These are phyloP conservation scores for Gelatoporia subvermispora DNA, from an alignment of 768 basidiomycete genomes.

Conservation along the genomic window DNA sequence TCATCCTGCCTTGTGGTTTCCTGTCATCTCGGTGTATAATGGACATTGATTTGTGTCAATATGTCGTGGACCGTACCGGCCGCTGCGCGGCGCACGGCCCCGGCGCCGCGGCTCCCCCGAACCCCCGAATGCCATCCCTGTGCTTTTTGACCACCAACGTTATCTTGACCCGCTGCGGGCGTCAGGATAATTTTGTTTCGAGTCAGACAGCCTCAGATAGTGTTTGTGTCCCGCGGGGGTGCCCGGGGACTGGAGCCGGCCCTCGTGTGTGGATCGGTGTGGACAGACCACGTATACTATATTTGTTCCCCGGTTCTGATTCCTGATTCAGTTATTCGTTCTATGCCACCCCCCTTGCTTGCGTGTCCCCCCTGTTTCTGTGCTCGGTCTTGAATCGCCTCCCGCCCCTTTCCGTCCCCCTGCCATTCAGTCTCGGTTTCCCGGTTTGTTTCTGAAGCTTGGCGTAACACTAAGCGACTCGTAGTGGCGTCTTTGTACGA, in stretches of 20 bases:
- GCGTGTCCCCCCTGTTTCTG: neutral
- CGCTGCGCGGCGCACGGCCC: too few relatives aligned
- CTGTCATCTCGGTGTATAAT: neutral
- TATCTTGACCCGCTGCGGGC: constrained; percentile 6
- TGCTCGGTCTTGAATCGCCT: neutral
- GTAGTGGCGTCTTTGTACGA: too few relatives aligned
- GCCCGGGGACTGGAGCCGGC: neutral
- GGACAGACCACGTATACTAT: neutral
- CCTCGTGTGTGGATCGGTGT: neutral
- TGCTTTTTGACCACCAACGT: constrained; percentile 21
- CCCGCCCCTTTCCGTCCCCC: neutral
- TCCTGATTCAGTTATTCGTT: neutral
- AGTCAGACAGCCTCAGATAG: constrained; percentile 15
- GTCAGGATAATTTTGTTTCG: constrained; percentile 8
- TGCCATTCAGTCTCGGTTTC: too few relatives aligned
- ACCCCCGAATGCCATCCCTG: constrained; percentile 12
- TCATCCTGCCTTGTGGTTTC: neutral
- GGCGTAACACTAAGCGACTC: too few relatives aligned
- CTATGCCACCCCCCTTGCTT: too few relatives aligned
- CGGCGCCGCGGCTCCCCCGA: too few relatives aligned
- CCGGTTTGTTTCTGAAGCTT: too few relatives aligned
- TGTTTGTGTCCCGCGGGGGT: constrained; percentile 6
- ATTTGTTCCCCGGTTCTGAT: neutral
- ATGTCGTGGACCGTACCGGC: too few relatives aligned
- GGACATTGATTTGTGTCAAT: too few relatives aligned